Evolutionary conservation across 1,139 yeast genomes (phyloP), one percentile per base, ranked within the genome.

Genomic region (Lodderomyces elongisporus): DNA sequence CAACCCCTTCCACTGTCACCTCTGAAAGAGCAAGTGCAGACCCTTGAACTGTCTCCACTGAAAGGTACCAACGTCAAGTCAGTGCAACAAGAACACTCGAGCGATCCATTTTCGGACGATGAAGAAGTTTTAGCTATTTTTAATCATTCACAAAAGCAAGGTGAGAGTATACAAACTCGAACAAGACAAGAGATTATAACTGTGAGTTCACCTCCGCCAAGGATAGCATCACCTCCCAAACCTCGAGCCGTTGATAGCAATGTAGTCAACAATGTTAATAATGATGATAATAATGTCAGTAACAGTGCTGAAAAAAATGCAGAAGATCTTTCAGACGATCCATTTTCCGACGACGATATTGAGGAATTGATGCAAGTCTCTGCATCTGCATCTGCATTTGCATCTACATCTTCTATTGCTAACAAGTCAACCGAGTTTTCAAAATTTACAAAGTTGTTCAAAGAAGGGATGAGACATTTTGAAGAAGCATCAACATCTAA

Each of bases 81-180:
- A 7, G 7, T 20, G 22, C 22, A 20, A 8, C 10, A 10, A 8
- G 22, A 20, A 20, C 7, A 7, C 22, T 20, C 46, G 4, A 56
- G 51, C 4, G 64, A 60, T 38, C 60, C 63, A 1, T 60, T 60
- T 37, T 59, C 65, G 14, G 67, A 61, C 38, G 68, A 64, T 32
- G 64, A 59, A 28, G 56, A 53, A 7, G 59, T 52, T 16, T 30
- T 52, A 8, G 47, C 49, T 3, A 44, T 47, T 1, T 33, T 48
- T 17, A 24, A 13, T n/a, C 14, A 24, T 7, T n/a, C 9, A n/a
- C 12, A 24, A 13, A 13, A n/a, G 12, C 26, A 24, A 20, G 10
- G 22, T 10, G 7, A 8, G 7, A 7, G 10, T 10, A 7, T 8
- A 8, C 22, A 24, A n/a, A n/a, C n/a, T n/a, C n/a, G n/a, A n/a